These are phyloP conservation scores for Phytophthora fragariae DNA, from an alignment of 352 stramenopile genomes.

Conservation along the genomic window DNA sequence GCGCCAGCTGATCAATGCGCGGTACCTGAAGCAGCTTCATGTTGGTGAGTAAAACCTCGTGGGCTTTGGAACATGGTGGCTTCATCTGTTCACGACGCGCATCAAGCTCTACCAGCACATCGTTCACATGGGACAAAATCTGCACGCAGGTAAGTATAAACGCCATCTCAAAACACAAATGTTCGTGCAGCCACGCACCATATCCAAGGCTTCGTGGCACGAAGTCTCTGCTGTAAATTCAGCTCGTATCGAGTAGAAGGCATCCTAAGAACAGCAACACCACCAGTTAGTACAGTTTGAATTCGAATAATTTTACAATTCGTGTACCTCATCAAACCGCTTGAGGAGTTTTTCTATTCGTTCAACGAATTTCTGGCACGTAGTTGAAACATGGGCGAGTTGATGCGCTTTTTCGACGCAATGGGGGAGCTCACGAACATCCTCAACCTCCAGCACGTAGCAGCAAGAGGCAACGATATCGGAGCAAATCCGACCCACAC, in stretches of 20 bases:
- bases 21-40: slow-evolving; percentile 54
- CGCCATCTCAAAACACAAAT: neutral
- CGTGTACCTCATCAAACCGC: slow-evolving; percentile 31
- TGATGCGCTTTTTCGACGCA: slow-evolving; percentile 41
- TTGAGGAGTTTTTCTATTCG: slow-evolving; percentile 40
- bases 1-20: slow-evolving; percentile 43
- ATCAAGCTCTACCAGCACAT: slow-evolving; percentile 57
- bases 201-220: slow-evolving; percentile 33
- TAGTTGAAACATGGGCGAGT: slow-evolving; percentile 40
- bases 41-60: slow-evolving; percentile 43
- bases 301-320: neutral
- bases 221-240: slow-evolving; percentile 16
- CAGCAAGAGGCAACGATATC: slow-evolving; percentile 48
- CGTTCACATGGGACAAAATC: slow-evolving; percentile 45
- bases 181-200: slow-evolving; percentile 16
- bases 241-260: slow-evolving; percentile 22
- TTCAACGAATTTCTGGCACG: slow-evolving; percentile 47
- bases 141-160: slow-evolving; percentile 17
- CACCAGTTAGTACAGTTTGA: neutral
- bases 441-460: slow-evolving; percentile 34
- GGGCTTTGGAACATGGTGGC: slow-evolving; percentile 50
- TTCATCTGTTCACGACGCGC: slow-evolving; percentile 57
- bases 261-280: slow-evolving; percentile 16
- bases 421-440: slow-evolving; percentile 31
- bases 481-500: slow-evolving; percentile 38